phyloP scores from a whole-genome alignment of 169 alveolate genomes.

The Plasmodium billcollinsi region DNA sequence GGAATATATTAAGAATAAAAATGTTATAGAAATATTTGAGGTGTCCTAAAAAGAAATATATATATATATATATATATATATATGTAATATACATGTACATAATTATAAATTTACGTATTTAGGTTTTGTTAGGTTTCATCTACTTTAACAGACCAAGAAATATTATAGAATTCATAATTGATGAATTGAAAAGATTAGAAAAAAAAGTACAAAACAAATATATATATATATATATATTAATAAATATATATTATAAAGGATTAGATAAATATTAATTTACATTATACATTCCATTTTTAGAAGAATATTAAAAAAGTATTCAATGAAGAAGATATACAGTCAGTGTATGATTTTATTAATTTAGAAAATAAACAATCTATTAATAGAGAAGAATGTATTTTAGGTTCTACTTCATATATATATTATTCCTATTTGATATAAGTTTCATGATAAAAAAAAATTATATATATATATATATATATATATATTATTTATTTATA shows the following conservation, averaged over 20 bases:
- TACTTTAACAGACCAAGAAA: conserved; percentile 63
- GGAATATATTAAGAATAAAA: conserved; percentile 45
- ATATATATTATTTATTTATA: neutral
- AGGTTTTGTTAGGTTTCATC: conserved; percentile 55
- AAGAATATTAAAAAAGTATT: conserved; percentile 17
- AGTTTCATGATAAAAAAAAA: neutral
- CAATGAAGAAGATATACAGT: conserved; percentile 28
- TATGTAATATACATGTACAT: too few relatives aligned
- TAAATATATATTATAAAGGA: too few relatives aligned
- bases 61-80: neutral
- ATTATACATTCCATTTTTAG: conserved; percentile 10
- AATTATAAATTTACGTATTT: conserved; percentile 1
- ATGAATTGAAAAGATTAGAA: conserved; percentile 57
- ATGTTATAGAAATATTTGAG: conserved; percentile 60
- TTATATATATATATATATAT: too few relatives aligned
- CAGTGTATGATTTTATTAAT: conserved; percentile 53
- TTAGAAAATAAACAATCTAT: conserved; percentile 67
- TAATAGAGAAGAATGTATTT: conserved; percentile 57
- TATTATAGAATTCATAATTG: conserved; percentile 45
- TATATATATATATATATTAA: conserved; percentile 1
- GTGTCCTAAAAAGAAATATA: conserved; percentile 22
- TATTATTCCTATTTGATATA: neutral
- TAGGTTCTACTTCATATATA: conserved; percentile 19
- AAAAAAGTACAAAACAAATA: conserved; percentile 22
- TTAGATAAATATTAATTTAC: neutral